Conservation (phyloP, 257 asterid species). For the Leptodermis oblonga region DNA sequence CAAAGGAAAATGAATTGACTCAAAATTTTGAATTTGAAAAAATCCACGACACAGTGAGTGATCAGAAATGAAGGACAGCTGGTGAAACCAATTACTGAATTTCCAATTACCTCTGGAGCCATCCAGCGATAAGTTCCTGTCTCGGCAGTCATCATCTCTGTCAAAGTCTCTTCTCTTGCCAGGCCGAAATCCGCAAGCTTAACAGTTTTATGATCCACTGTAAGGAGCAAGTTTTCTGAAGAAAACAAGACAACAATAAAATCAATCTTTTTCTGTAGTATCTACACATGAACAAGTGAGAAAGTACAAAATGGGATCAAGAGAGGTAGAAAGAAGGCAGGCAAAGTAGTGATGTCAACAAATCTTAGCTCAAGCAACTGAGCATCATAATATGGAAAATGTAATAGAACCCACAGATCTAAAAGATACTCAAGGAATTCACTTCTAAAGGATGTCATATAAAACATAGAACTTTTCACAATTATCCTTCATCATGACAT, state of each 20-base stretch:
- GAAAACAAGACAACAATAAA: constrained; percentile 10
- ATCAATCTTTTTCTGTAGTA: background rate
- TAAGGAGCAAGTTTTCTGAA: constrained; percentile 87
- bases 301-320: background rate
- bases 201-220: constrained; percentile 70
- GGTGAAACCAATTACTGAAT: background rate
- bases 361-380: background rate
- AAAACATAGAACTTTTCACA: background rate
- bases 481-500: background rate
- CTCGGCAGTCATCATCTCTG: constrained; percentile 99
- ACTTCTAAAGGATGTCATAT: background rate
- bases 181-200: constrained; percentile 95
- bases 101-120: constrained; percentile 73
- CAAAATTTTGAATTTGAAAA: background rate
- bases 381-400: background rate
- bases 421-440: background rate
- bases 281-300: background rate
- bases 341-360: background rate
- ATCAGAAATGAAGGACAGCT: background rate
- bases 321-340: background rate
- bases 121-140: constrained; percentile 99
- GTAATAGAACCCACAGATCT: background rate
- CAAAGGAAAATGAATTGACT: constrained; percentile 16
- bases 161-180: constrained; percentile 97
- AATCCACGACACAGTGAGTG: background rate